Conservation (phyloP, 331 rosid species). For the Dryas integrifolia region DNA sequence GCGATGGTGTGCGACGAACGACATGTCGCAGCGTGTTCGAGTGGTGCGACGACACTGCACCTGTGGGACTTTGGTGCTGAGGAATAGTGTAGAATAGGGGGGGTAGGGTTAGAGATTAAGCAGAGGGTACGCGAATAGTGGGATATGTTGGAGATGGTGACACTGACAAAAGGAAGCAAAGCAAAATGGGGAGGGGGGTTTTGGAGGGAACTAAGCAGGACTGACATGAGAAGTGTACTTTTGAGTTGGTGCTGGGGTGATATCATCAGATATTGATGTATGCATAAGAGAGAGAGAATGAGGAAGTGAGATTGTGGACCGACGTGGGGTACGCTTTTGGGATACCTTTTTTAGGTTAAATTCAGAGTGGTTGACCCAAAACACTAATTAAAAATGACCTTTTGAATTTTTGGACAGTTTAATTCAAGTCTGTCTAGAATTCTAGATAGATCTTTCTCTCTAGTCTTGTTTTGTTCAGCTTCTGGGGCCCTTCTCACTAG, state of each 20-base stretch:
- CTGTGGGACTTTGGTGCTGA: constrained; percentile 70
- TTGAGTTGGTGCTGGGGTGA: not conserved
- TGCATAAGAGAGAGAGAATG: not conserved
- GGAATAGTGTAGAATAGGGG: not conserved
- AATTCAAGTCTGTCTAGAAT: not conserved
- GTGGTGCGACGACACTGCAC: constrained; percentile 39
- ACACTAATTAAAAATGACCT: not conserved
- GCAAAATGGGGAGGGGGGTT: not conserved
- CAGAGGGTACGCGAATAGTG: no score
- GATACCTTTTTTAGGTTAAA: no score
- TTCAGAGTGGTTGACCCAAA: not conserved
- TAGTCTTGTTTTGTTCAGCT: constrained; percentile 7
- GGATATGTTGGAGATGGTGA: not conserved
- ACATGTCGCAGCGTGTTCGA: constrained; percentile 49
- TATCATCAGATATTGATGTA: not conserved
- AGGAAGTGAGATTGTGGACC: not conserved
- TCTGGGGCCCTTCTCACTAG: constrained; percentile 6
- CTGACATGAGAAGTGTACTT: constrained; percentile 6
- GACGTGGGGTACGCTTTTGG: no score
- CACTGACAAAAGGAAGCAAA: not conserved
- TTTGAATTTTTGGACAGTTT: constrained; percentile 7
- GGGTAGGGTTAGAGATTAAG: not conserved
- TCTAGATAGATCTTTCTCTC: not conserved
- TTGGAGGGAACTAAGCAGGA: not conserved
- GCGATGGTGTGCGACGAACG: constrained; percentile 58